Evolutionary conservation across 768 basidiomycete species (phyloP).

Genomic region (Tricholoma furcatifolium): DNA sequence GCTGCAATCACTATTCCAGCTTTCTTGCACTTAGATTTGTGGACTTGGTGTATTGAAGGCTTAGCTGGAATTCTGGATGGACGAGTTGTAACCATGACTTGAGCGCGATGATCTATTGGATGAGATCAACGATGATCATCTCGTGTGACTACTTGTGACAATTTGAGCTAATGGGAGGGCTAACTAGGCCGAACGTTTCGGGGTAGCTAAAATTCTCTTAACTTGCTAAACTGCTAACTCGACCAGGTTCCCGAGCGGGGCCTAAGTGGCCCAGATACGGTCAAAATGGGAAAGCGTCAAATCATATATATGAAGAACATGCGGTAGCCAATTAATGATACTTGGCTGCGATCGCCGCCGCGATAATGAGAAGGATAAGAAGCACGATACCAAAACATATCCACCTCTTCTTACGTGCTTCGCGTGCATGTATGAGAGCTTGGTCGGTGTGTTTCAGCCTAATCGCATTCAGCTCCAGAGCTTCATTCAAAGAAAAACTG

Average conservation of each 20-base stretch:
- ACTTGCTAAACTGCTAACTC: neutral
- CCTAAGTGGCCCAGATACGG: too few relatives aligned
- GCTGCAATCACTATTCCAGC: conserved; percentile 1
- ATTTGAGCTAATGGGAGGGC: neutral
- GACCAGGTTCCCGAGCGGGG: neutral
- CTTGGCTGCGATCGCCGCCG: too few relatives aligned
- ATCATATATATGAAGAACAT: too few relatives aligned
- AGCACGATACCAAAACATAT: too few relatives aligned
- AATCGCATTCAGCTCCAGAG: too few relatives aligned
- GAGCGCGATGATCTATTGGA: neutral
- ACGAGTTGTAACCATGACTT: neutral
- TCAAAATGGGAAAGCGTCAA: too few relatives aligned
- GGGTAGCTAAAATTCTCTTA: neutral
- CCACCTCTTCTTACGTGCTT: too few relatives aligned
- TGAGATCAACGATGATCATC: neutral
- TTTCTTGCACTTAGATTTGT: neutral
- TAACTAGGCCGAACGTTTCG: neutral
- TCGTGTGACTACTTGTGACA: neutral
- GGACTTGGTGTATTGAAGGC: neutral
- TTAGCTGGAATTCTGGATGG: neutral
- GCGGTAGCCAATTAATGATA: too few relatives aligned
- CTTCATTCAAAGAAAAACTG: too few relatives aligned
- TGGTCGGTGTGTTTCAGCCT: too few relatives aligned
- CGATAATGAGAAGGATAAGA: too few relatives aligned
- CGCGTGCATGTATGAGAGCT: too few relatives aligned